Conservation (phyloP, 352 stramenopile genomes). For the Pseudoperonospora humuli region DNA sequence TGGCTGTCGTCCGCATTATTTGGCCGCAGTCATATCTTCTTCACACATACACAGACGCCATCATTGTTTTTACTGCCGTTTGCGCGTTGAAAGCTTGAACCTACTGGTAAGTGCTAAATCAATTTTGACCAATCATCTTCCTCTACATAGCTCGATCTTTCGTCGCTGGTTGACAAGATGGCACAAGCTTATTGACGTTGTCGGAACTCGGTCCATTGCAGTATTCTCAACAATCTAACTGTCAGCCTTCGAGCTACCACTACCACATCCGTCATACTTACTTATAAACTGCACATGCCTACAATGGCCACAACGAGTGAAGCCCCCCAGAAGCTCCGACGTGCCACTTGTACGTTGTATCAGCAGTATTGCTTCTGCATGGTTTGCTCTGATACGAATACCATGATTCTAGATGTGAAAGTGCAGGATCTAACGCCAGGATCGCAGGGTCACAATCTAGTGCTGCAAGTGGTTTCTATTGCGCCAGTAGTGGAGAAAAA, state of each 20-base stretch:
- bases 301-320: conserved; percentile 22
- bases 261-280: too few relatives aligned
- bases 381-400: not conserved
- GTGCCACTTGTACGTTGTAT: conserved; percentile 34
- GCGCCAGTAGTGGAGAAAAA: conserved; percentile 53
- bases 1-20: conserved; percentile 15
- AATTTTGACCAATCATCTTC: conserved; percentile 13
- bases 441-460: conserved; percentile 75
- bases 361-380: too few relatives aligned
- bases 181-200: conserved; percentile 21
- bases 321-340: conserved; percentile 26
- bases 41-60: conserved; percentile 17
- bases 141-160: conserved; percentile 17
- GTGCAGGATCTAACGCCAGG: conserved; percentile 64
- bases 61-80: conserved; percentile 11
- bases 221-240: not conserved
- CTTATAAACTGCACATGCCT: not conserved
- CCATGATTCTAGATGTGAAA: conserved; percentile 50
- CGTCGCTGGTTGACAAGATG: conserved; percentile 22
- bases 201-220: not conserved
- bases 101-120: too few relatives aligned
- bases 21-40: conserved; percentile 14
- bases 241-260: not conserved
- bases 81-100: not conserved
- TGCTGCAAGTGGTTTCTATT: conserved; percentile 65